Conservation (phyloP, 305 asterid species). For the Plantago rigida region DNA sequence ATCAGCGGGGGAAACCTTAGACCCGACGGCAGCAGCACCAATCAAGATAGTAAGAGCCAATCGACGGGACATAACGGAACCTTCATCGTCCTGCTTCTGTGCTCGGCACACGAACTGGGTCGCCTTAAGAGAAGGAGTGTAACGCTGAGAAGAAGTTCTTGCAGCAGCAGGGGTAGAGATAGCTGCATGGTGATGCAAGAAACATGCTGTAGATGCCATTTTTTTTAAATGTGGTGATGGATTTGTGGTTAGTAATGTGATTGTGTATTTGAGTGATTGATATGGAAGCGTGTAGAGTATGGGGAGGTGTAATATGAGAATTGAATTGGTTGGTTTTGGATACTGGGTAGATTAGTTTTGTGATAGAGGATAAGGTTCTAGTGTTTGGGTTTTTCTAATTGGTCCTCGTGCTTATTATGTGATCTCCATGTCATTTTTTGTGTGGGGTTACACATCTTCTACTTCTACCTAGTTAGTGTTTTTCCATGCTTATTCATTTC, state of each 20-base stretch:
- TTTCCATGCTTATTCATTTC: no score
- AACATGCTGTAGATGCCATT: slow-evolving; percentile 77
- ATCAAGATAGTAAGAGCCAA: slow-evolving; percentile 67
- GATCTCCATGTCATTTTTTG: slow-evolving; percentile 11
- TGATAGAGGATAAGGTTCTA: slow-evolving; percentile 4
- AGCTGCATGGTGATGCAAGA: slow-evolving; percentile 59
- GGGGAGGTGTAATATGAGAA: slow-evolving; percentile 34
- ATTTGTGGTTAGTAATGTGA: not conserved
- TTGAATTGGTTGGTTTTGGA: slow-evolving; percentile 9
- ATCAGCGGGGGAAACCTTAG: slow-evolving; percentile 85
- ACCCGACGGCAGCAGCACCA: slow-evolving; percentile 71
- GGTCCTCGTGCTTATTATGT: not conserved
- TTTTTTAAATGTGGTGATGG: no score
- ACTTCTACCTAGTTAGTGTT: no score
- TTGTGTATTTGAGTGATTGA: not conserved
- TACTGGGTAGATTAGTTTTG: not conserved
- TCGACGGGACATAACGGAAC: slow-evolving; percentile 49
- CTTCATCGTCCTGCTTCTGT: slow-evolving; percentile 36
- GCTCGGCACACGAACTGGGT: slow-evolving; percentile 39
- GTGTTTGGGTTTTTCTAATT: slow-evolving; percentile 2
- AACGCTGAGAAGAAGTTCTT: slow-evolving; percentile 26
- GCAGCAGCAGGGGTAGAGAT: slow-evolving; percentile 41
- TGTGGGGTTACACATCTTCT: no score
- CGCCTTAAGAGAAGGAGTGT: slow-evolving; percentile 22
- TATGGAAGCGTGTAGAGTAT: not conserved